Conservation (phyloP, 148 eudicot species). For the Simmondsia chinensis region DNA sequence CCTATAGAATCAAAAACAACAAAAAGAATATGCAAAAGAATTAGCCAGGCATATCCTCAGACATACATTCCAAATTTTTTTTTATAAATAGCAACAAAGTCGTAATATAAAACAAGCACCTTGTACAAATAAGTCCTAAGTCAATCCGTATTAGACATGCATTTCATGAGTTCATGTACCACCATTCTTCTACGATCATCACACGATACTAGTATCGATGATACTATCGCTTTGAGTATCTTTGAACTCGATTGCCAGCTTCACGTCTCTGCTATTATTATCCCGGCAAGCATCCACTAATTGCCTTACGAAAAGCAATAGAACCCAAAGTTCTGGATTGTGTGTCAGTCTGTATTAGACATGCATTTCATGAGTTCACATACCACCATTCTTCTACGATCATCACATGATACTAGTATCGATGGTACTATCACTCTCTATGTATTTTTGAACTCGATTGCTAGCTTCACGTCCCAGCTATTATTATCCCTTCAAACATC, state of each 20-base stretch:
- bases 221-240: constrained; percentile 42
- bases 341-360: too few species aligned
- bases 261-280: constrained; percentile 53
- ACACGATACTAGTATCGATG: constrained; percentile 62
- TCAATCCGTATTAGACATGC: too few species aligned
- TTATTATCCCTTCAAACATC: constrained; percentile 18
- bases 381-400: constrained; percentile 37
- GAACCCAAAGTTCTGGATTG: not conserved
- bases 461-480: constrained; percentile 78
- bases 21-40: not conserved
- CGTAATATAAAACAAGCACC: too few species aligned
- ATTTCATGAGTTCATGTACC: constrained; percentile 26
- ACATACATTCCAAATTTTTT: too few species aligned
- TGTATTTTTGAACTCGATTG: constrained; percentile 42
- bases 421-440: constrained; percentile 62
- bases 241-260: constrained; percentile 61
- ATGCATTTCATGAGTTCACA: constrained; percentile 24
- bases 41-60: constrained; percentile 19
- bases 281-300: constrained; percentile 21
- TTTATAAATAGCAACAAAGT: too few species aligned
- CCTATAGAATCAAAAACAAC: too few species aligned
- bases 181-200: constrained; percentile 32
- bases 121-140: too few species aligned
- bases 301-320: not conserved
- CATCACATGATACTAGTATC: constrained; percentile 39